These are phyloP conservation scores for Beta corolliflora DNA, from an alignment of 179 eudicot species.

Conservation along the genomic window DNA sequence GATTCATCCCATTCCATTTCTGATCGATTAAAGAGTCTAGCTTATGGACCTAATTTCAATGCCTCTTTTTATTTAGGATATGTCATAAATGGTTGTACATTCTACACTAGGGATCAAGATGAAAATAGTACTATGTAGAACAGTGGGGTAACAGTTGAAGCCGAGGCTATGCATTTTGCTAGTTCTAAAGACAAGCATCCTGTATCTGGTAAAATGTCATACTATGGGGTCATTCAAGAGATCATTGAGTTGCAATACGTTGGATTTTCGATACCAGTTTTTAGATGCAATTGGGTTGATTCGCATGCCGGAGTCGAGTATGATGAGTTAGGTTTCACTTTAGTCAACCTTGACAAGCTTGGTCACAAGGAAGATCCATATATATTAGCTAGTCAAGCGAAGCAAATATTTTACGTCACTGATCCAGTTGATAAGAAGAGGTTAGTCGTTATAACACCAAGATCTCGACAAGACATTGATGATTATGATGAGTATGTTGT, in stretches of 20 bases:
- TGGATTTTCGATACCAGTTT: neutral
- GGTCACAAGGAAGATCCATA: constrained; percentile 6
- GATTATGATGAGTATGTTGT: constrained; percentile 4
- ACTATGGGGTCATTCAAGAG: constrained; percentile 13
- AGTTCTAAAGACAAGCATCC: constrained; percentile 20
- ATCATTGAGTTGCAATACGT: neutral
- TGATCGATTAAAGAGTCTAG: too few relatives aligned
- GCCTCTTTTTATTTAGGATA: too few relatives aligned
- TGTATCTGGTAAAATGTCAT: neutral
- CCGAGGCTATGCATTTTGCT: too few relatives aligned
- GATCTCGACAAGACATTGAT: neutral
- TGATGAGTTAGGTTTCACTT: neutral
- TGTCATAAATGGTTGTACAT: too few relatives aligned
- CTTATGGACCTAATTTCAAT: too few relatives aligned
- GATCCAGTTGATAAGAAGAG: neutral
- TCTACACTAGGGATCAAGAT: too few relatives aligned
- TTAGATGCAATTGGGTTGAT: constrained; percentile 1
- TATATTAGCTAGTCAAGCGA: constrained; percentile 9
- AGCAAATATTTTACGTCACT: neutral
- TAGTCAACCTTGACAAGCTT: neutral
- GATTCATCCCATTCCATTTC: too few relatives aligned
- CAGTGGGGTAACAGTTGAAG: too few relatives aligned
- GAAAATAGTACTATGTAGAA: too few relatives aligned
- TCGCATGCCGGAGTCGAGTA: neutral
- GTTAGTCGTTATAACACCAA: neutral